Evolutionary conservation across 2,329 filamentous ascomycete genomes (phyloP).

Genomic region (Diaporthe sp.): DNA sequence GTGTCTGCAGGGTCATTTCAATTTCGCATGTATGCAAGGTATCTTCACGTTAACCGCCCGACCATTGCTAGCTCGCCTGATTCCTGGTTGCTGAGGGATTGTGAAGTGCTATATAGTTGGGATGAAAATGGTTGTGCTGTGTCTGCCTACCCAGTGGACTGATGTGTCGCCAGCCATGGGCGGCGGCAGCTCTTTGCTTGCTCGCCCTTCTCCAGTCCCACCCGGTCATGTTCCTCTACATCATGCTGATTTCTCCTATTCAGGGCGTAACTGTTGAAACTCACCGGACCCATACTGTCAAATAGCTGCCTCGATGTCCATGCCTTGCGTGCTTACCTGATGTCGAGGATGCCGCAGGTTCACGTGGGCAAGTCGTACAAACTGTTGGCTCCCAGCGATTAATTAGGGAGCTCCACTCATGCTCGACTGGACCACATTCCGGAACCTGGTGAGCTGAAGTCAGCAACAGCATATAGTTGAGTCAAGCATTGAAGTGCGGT

Average conservation of each 20-base stretch:
- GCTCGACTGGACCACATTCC: not conserved
- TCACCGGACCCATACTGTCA: not conserved
- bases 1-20: conserved; percentile 3
- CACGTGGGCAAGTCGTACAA: too few relatives aligned
- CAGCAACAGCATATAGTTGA: not conserved
- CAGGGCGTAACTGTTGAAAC: not conserved
- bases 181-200: not conserved
- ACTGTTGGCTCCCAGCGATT: too few relatives aligned
- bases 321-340: not conserved
- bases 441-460: not conserved
- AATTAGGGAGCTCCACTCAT: not conserved
- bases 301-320: not conserved
- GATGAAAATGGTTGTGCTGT: not conserved
- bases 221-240: not conserved
- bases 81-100: not conserved
- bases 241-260: not conserved
- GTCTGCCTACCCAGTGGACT: not conserved
- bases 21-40: not conserved
- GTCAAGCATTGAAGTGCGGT: too few relatives aligned
- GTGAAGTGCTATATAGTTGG: too few relatives aligned
- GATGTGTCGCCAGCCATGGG: not conserved
- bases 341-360: not conserved
- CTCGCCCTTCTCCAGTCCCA: not conserved
- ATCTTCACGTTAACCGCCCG: not conserved
- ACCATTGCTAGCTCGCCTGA: too few relatives aligned